Evolutionary conservation across 805 yeast genomes (phyloP).

Genomic region (Saturnispora kantuleensis): DNA sequence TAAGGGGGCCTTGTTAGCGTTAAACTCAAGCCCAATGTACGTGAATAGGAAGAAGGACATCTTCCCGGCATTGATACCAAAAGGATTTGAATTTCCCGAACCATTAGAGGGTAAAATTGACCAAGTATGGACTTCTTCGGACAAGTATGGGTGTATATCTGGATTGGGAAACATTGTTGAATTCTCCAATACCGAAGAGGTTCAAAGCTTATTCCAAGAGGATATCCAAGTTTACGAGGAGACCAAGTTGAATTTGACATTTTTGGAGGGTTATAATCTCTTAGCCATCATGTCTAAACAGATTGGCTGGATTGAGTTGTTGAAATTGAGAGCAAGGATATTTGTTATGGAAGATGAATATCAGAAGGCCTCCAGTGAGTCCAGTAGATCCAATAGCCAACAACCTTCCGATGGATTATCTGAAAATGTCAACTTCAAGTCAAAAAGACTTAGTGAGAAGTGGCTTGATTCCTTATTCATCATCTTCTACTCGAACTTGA

Average conservation of each 20-base stretch:
- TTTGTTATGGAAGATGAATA: conserved; percentile 79
- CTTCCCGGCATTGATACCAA: conserved; percentile 34
- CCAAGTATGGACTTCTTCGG: conserved; percentile 36
- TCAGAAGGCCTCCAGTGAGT: conserved; percentile 17
- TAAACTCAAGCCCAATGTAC: conserved; percentile 71
- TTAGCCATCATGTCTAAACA: conserved; percentile 56
- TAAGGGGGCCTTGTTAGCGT: conserved; percentile 49
- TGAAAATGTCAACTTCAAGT: conserved; percentile 20
- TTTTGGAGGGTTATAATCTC: conserved; percentile 54
- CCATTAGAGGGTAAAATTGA: conserved; percentile 46
- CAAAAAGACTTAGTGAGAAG: conserved; percentile 57
- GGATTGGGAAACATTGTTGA: conserved; percentile 28
- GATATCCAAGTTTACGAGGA: conserved; percentile 42
- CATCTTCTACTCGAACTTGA: conserved; percentile 59
- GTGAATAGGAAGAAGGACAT: conserved; percentile 37
- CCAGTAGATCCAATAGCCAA: conserved; percentile 8
- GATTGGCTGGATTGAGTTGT: conserved; percentile 76
- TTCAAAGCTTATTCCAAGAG: conserved; percentile 37
- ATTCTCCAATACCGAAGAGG: conserved; percentile 25
- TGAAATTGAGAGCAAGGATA: conserved; percentile 54
- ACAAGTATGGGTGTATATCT: conserved; percentile 24
- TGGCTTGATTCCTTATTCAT: conserved; percentile 65
- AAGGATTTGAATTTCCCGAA: conserved; percentile 36
- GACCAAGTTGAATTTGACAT: conserved; percentile 42
- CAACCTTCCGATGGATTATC: conserved; percentile 12